Base-by-base conservation (phyloP, 352 stramenopile species). In the Phytophthora sp. region DNA sequence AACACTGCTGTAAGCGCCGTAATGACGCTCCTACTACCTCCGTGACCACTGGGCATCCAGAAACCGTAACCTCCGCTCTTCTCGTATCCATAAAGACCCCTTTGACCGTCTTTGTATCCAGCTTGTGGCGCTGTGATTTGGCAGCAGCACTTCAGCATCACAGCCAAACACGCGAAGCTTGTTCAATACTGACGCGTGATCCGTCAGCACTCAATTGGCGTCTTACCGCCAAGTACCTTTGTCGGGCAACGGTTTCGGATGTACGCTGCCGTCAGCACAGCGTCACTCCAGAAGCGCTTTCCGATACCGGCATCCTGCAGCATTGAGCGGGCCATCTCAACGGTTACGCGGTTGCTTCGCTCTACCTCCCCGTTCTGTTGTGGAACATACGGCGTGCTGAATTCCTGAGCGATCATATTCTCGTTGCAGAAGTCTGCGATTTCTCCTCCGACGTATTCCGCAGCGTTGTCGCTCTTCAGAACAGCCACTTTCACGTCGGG, bases 391-490 rank as follows among this genome's bases (percentile, higher is more conserved):
- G 50, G 42, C 8, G 33, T 54, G 16, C 24, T 57, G 26, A 69
- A 63, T 20, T 57, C 31, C 20, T 69, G 26, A 5, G 15, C 27
- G 35, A 56, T 55, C 30, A 50, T 20, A 23, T 63, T 57, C 24
- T 63, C 24, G 11, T 55, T 61, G 51, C 61, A 63, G 26, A 52
- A 63, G 7, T 54, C 42, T 1, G 61, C 52, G 21, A 69, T 51
- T 12, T 49, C 50, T 20, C 30, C 60, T 3, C 41, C 52, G 3
- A 35, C 42, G 8, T 63, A 69, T 35, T 56, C 51, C 3, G 51
- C 52, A 41, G 52, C 60, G 27, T 63, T 69, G 44, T 69, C 60
- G 12, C 35, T 29, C 47, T 54, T 66, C 35, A 66, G 47, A 2
- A 60, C 21, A 45, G n/a, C 30, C 3, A 44, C 21, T 49, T 27